Percentiles rank a stretch among this genome's conserved stretches.
Conservation (phyloP, 768 basidiomycete species). For the Boletus reticulatus region DNA sequence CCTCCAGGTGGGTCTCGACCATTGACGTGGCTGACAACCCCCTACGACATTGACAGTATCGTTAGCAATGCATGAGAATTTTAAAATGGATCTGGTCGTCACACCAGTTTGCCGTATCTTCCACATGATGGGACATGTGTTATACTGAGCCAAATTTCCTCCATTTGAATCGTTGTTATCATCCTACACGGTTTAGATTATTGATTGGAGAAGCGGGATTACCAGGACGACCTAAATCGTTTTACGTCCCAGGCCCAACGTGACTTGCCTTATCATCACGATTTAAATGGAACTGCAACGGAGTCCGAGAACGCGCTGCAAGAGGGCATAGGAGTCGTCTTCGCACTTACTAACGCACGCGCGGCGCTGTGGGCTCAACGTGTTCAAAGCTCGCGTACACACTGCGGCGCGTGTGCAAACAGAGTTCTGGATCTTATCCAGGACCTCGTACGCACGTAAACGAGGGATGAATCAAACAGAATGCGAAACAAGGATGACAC, state of each 20-base stretch:
- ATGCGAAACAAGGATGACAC: background rate
- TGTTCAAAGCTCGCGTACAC: background rate
- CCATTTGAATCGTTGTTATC: background rate
- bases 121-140: too few relatives aligned
- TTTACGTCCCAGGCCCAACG: background rate
- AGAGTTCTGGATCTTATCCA: background rate
- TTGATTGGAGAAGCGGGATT: background rate
- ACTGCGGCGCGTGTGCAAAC: too few relatives aligned
- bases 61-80: background rate
- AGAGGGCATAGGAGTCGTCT: background rate
- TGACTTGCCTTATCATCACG: background rate
- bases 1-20: background rate
- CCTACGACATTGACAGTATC: background rate
- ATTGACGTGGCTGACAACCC: background rate
- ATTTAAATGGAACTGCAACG: background rate
- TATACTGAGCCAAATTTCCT: too few relatives aligned
- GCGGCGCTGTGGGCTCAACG: background rate
- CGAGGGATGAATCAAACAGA: background rate
- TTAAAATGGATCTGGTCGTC: background rate
- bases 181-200: background rate
- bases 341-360: background rate
- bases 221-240: background rate
- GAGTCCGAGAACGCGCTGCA: background rate
- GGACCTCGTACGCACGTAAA: background rate
- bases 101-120: too few relatives aligned